A percentile compares a stretch with the other conserved stretches of the same genome.
phyloP scores from a whole-genome alignment of 257 asterid genomes.

The Nemophila menziesii region DNA sequence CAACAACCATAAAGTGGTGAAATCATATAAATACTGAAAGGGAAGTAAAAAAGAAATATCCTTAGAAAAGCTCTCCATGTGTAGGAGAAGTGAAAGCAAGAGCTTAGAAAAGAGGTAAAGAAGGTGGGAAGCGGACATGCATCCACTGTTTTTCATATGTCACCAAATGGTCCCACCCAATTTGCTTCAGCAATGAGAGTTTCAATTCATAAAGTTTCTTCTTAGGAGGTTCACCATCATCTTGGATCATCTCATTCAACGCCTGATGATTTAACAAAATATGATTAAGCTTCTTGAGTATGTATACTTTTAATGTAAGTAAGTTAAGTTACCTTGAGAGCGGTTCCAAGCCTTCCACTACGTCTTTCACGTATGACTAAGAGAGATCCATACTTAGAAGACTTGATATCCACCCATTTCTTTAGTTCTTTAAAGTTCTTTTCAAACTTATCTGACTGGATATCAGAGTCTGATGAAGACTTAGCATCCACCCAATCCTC shows the following conservation, averaged over 20 bases:
- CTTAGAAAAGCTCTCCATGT: neutral
- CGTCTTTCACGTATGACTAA: slow-evolving; percentile 60
- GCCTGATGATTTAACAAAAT: slow-evolving; percentile 43
- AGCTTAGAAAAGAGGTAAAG: slow-evolving; percentile 60
- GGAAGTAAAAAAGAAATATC: neutral
- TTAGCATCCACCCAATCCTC: slow-evolving; percentile 25
- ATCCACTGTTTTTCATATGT: slow-evolving; percentile 74
- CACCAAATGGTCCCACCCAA: slow-evolving; percentile 75
- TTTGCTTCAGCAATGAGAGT: slow-evolving; percentile 56
- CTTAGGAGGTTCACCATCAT: slow-evolving; percentile 73
- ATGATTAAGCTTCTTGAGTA: no score
- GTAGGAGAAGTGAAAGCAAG: neutral
- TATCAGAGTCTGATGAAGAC: slow-evolving; percentile 29
- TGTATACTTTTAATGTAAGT: no score
- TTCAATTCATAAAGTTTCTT: slow-evolving; percentile 64
- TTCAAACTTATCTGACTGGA: slow-evolving; percentile 43
- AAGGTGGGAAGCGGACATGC: slow-evolving; percentile 63
- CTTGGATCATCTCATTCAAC: slow-evolving; percentile 64
- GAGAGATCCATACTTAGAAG: slow-evolving; percentile 61
- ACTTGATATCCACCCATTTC: slow-evolving; percentile 80
- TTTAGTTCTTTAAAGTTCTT: slow-evolving; percentile 80
- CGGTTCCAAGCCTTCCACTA: slow-evolving; percentile 67
- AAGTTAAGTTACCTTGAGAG: slow-evolving; percentile 89
- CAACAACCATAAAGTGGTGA: no score
- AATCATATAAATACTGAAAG: neutral